Conservation (phyloP, 495 filamentous ascomycete genomes). For the Penicillium pulvis region DNA sequence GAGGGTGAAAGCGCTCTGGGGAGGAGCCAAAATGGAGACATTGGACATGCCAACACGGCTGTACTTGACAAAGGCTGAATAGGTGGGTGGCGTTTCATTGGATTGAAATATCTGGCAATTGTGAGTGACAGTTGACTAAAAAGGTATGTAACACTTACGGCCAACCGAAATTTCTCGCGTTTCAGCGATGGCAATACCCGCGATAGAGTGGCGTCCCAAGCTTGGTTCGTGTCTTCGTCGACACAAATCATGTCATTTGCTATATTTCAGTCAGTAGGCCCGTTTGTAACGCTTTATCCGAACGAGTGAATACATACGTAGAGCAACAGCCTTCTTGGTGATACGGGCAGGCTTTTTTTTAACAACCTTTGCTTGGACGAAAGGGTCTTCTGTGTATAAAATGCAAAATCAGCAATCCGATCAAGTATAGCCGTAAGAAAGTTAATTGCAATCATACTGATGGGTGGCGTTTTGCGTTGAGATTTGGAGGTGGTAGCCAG, state of each 20-base stretch:
- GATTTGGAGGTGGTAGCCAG: neutral
- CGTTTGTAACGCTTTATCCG: too few species aligned
- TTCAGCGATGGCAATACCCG: neutral
- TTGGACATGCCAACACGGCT: slow-evolving; percentile 28
- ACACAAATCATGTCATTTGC: slow-evolving; percentile 4
- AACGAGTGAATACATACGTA: neutral
- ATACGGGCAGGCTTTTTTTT: neutral
- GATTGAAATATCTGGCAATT: slow-evolving; percentile 54
- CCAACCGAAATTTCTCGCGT: slow-evolving; percentile 29
- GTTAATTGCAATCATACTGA: neutral
- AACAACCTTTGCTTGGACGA: neutral
- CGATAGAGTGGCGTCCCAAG: slow-evolving; percentile 16
- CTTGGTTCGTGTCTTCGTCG: slow-evolving; percentile 7
- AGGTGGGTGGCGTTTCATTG: slow-evolving; percentile 45
- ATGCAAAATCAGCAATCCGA: neutral
- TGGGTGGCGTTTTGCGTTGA: neutral
- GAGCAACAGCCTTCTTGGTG: neutral
- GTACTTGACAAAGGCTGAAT: slow-evolving; percentile 43
- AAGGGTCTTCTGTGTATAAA: slow-evolving; percentile 10
- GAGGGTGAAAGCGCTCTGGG: slow-evolving; percentile 27
- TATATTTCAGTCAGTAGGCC: neutral
- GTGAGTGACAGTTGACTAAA: neutral
- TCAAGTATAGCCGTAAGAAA: neutral
- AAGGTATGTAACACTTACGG: slow-evolving; percentile 25
- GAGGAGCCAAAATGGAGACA: slow-evolving; percentile 34